phyloP scores from a whole-genome alignment of 2,329 filamentous ascomycete genomes.

The Beauveria australis region DNA sequence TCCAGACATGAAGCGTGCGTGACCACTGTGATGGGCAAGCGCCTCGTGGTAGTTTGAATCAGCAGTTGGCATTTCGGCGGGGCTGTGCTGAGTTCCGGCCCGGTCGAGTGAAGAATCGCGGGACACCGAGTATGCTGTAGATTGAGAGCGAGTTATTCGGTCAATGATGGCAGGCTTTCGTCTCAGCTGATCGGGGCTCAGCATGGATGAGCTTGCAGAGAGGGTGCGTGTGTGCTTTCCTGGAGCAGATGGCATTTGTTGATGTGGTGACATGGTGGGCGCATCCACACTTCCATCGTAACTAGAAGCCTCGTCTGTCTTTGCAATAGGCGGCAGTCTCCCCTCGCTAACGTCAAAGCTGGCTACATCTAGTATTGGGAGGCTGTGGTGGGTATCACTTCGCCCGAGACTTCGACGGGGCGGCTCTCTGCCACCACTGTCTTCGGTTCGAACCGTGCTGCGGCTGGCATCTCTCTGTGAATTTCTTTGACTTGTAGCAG shows the following conservation, averaged over 20 bases:
- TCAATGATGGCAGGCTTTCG: constrained; percentile 45
- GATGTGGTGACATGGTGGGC: constrained; percentile 19
- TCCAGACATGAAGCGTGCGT: constrained; percentile 37
- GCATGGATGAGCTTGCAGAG: constrained; percentile 27
- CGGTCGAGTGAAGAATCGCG: constrained; percentile 52
- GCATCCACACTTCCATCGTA: constrained; percentile 37
- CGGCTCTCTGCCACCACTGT: constrained; percentile 29
- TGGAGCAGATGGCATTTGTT: constrained; percentile 25
- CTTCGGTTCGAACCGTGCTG: constrained; percentile 34
- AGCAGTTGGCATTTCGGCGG: constrained; percentile 50
- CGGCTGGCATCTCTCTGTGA: constrained; percentile 41
- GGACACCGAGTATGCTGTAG: constrained; percentile 37
- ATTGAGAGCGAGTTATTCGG: constrained; percentile 42
- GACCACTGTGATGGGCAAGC: constrained; percentile 39
- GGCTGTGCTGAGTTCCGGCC: constrained; percentile 43
- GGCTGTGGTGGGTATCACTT: constrained; percentile 30
- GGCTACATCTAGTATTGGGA: constrained; percentile 27
- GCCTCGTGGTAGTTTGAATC: constrained; percentile 50
- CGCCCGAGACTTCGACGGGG: constrained; percentile 35
- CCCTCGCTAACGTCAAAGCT: constrained; percentile 32
- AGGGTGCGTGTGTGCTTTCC: constrained; percentile 25
- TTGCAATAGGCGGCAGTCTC: constrained; percentile 25
- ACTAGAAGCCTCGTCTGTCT: constrained; percentile 36
- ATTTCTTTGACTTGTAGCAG: constrained; percentile 43
- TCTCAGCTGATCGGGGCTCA: constrained; percentile 30